These are phyloP conservation scores for Litchi chinensis DNA, from an alignment of 345 rosid species.

Conservation along the genomic window DNA sequence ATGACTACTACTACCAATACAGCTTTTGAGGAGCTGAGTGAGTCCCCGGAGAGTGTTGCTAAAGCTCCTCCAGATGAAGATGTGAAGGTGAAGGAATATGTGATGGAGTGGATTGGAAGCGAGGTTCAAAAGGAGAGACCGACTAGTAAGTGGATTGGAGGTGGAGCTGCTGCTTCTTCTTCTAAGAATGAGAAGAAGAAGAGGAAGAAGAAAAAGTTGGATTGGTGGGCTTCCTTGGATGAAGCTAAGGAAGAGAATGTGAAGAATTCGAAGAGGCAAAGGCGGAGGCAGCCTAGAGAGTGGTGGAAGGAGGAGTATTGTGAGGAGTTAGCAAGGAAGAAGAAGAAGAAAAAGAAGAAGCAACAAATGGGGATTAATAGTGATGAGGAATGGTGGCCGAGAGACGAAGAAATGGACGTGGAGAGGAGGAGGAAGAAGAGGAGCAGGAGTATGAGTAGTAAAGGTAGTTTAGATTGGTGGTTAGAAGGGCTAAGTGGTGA, in stretches of 20 bases:
- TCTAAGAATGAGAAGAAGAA: conserved; percentile 47
- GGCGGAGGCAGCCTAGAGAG: conserved; percentile 77
- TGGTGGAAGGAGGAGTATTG: conserved; percentile 99
- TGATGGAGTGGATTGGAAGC: conserved; percentile 90
- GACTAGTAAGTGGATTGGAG: conserved; percentile 65
- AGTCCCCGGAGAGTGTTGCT: conserved; percentile 55
- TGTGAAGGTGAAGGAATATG: conserved; percentile 70
- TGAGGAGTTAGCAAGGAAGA: conserved; percentile 73
- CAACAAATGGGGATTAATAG: conserved; percentile 38
- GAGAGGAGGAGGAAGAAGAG: conserved; percentile 57
- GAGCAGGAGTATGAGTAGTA: conserved; percentile 51
- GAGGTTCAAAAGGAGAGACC: conserved; percentile 86
- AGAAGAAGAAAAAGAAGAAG: conserved; percentile 63
- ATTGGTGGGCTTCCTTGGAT: conserved; percentile 91
- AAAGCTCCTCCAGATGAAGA: conserved; percentile 41
- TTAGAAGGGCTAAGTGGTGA: conserved; percentile 80
- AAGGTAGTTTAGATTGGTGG: conserved; percentile 83
- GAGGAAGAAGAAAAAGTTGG: conserved; percentile 54
- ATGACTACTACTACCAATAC: conserved; percentile 59
- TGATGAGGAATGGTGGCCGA: conserved; percentile 65
- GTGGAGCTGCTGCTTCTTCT: conserved; percentile 35
- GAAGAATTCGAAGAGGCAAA: conserved; percentile 54
- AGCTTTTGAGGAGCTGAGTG: conserved; percentile 65
- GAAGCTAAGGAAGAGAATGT: conserved; percentile 57
- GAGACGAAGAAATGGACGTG: conserved; percentile 48